Evolutionary conservation across 2,329 filamentous ascomycete species (phyloP), one percentile per base, ranked within the genome.

Genomic region (Penicillium sp.): DNA sequence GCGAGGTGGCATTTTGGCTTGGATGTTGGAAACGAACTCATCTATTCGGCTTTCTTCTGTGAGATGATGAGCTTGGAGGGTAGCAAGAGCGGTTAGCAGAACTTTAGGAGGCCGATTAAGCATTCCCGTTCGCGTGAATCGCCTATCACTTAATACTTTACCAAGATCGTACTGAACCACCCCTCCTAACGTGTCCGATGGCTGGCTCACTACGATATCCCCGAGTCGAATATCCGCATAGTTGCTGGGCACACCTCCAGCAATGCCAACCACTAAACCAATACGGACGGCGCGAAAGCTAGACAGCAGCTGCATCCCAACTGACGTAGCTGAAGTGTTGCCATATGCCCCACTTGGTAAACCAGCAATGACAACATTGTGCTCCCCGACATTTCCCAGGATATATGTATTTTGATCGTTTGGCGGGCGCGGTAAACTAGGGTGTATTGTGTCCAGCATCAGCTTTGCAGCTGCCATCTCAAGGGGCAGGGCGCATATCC

Each of bases 401-500:
- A 60, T 66, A 35, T 70, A 69, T 1, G 28, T 57, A 42, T 66
- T 70, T 26, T 60, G 58, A 22, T 69, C 68, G 1, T 26, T 64
- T 6, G 56, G 13, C 3, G 10, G 59, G 13, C 59, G 42, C 1
- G 57, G 57, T 22, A 65, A 26, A 42, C 33, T 16, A 0, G 43
- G 35, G 55, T 71, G 69, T 28, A 45, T 51, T 28, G 55, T 16
- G 45, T 69, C 67, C 22, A 70, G 38, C 60, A 68, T 68, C 7
- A 58, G 56, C n/a, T 65, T 65, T 35, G 66, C 66, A 2, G 70
- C 69, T 10, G 64, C 67, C 48, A 60, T 65, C 58, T 70, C 72
- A 5, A 64, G 55, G 1, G 65, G 61, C 7, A 69, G 38, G 11
- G 67, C 60, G 26, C 64, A 69, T 53, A 70, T 52, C 60, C 61